A percentile compares a stretch with the other conserved stretches of the same genome.
Evolutionary conservation across 1,139 yeast species (phyloP).

Genomic region (Yamadazyma atmosphaerica): DNA sequence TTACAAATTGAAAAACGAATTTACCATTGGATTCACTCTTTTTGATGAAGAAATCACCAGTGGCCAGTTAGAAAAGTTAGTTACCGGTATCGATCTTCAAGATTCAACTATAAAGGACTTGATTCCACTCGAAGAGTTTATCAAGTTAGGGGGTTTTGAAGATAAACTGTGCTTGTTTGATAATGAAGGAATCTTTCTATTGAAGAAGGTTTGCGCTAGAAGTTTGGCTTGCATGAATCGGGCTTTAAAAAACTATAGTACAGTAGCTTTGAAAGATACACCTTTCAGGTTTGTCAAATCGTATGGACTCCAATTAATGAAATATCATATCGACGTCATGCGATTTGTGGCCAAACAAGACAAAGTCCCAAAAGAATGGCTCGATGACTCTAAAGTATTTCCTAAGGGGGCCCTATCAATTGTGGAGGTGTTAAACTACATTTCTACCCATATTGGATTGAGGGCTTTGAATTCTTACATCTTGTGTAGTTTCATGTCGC

Average conservation of each 20-base stretch:
- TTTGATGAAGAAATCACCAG: constrained; percentile 12
- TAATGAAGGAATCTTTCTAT: constrained; percentile 5
- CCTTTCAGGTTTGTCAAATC: constrained; percentile 9
- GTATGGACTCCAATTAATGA: constrained; percentile 7
- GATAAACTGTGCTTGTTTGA: constrained; percentile 1
- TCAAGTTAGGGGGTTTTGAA: constrained; percentile 1
- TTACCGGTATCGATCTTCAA: constrained; percentile 3
- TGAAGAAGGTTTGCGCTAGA: constrained; percentile 6
- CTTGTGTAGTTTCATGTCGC: constrained; percentile 7
- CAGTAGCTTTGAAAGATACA: constrained; percentile 5
- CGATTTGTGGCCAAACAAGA: constrained; percentile 4
- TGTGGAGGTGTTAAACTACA: constrained; percentile 7
- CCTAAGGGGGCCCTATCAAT: constrained; percentile 11
- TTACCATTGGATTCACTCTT: constrained; percentile 1
- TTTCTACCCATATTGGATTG: neutral
- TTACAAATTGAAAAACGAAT: constrained; percentile 2
- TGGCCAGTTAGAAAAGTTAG: constrained; percentile 7
- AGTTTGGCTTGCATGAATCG: constrained; percentile 8
- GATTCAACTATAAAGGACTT: constrained; percentile 1
- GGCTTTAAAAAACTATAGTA: constrained; percentile 3
- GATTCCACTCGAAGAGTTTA: constrained; percentile 3
- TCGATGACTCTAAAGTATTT: constrained; percentile 2
- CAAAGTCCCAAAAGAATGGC: constrained; percentile 9
- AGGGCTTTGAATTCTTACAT: constrained; percentile 5
- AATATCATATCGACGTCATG: constrained; percentile 8